Conservation (phyloP, 208 protist genomes). For the Angomonas deanei region DNA sequence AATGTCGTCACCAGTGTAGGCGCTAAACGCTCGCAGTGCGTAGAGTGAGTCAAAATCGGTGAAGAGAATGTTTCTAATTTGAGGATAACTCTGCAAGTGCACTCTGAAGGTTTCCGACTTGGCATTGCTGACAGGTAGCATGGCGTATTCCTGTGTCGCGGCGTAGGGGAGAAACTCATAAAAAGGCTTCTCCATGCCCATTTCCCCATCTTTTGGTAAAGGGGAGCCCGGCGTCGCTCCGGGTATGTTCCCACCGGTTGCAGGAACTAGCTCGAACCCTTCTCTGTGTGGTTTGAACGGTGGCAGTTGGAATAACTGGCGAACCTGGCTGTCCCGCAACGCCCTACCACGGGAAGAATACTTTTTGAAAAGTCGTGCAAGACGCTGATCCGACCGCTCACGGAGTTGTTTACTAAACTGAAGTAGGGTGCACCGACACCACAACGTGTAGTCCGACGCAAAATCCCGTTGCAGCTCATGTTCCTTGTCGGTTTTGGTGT, state of each 20-base stretch:
- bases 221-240: background rate
- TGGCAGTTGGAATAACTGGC: conserved; percentile 27
- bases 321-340: conserved; percentile 23
- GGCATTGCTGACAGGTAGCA: conserved; percentile 38
- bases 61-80: conserved; percentile 62
- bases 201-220: background rate
- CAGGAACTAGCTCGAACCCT: background rate
- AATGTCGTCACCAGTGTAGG: conserved; percentile 48
- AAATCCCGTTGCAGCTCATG: conserved; percentile 72
- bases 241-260: background rate
- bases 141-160: conserved; percentile 57
- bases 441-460: conserved; percentile 70
- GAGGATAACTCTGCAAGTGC: conserved; percentile 45
- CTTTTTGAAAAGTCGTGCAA: conserved; percentile 19
- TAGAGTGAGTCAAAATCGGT: conserved; percentile 66
- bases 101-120: conserved; percentile 6
- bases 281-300: conserved; percentile 26
- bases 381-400: background rate
- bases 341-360: conserved; percentile 29
- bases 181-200: conserved; percentile 1
- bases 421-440: conserved; percentile 41
- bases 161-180: conserved; percentile 65
- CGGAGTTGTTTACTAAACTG: conserved; percentile 33
- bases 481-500: conserved; percentile 20
- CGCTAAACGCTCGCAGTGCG: conserved; percentile 26